Base-by-base conservation (phyloP, 345 rosid species). In the Gynandropsis gynandra region DNA sequence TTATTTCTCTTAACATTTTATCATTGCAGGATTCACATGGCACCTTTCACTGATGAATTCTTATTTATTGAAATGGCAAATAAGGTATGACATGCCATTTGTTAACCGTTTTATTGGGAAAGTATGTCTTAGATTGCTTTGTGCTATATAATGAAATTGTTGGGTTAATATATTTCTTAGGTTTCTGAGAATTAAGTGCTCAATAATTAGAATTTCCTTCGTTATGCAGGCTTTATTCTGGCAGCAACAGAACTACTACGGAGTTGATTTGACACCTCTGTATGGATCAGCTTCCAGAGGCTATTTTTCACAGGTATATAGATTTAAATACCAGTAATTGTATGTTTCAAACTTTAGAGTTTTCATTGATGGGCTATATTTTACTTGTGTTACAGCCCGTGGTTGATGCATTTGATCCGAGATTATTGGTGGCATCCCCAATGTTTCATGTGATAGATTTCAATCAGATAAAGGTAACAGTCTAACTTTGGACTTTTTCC, bases 391-490 rank as follows among this genome's bases (percentile, higher is more conserved):
- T 56, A 37, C 74, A 92, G 98, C 98, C 98, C 36, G 98, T 92
- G 55, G 97, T 92, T 57, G 98, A 92, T 81, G 95, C 98, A 40
- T 92, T 87, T 72, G 98, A 92, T 77, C 97, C 97, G 34, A 92
- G 98, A 64, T 58, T 92, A 61, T 71, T 92, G 75, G 98, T 87
- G 63, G 83, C 95, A 61, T 70, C 95, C 62, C 75, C 89, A 1
- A 61, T 70, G 43, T 74, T 48, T 54, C 98, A 92, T 48, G 66
- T 57, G 48, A 61, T 92, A 62, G 84, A 87, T 66, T 92, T 92
- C 50, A 72, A 77, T 29, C 69, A 76, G 62, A 74, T 82, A 68
- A 81, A 83, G 98, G 98, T 92, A 24, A 5, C 29, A 2, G 2
- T 24, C 5, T 5, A 2, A 24, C 29, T 2, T 24, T 24, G 29